Evolutionary conservation across 2,329 filamentous ascomycete genomes (phyloP), one percentile per base, ranked within the genome.

Genomic region (Myriosclerotinia scirpicola): DNA sequence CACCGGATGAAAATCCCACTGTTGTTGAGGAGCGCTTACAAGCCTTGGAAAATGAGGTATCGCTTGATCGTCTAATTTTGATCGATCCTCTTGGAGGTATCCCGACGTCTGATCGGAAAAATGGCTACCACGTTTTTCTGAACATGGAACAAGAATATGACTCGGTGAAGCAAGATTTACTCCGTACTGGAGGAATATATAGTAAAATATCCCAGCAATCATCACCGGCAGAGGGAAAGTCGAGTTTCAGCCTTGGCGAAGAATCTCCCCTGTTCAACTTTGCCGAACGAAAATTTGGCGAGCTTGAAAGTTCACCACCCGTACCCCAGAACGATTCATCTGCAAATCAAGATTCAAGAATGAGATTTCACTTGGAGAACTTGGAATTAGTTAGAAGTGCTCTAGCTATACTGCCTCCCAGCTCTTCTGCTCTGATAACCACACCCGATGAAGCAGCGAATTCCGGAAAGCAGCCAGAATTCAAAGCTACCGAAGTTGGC

Each of bases 101-200:
- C 55, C 95, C 95, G 0, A 82, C 91, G 67, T 76, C 83, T 73
- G 79, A 83, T 76, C 77, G 84, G 71, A 80, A 84, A 54, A 79
- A 90, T 77, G 85, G 83, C 61, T 85, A 90, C 2, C 90, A 95
- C 76, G 86, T 95, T 9, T 98, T 97, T 75, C 86, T 99, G 75
- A 99, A 99, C 73, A 83, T 99, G 66, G 90, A 96, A 75, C 93
- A 98, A 75, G 94, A 99, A 76, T 97, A 90, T 71, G 81, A 85
- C 1, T 80, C 84, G 36, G 89, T 96, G 59, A 82, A 86, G 68
- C 78, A 83, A 20, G 85, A 92, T 71, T 81, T 96, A 6, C 66
- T 74, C 0, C 56, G 67, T 40, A 59, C 48, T 7, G 44, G 69
- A 34, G 64, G 55, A 22, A 26, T 42, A 46, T 26, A 34, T 34